Evolutionary conservation across 140 eudicot species (phyloP), one percentile per base, ranked within the genome.

Genomic region (Flaveria floridana): DNA sequence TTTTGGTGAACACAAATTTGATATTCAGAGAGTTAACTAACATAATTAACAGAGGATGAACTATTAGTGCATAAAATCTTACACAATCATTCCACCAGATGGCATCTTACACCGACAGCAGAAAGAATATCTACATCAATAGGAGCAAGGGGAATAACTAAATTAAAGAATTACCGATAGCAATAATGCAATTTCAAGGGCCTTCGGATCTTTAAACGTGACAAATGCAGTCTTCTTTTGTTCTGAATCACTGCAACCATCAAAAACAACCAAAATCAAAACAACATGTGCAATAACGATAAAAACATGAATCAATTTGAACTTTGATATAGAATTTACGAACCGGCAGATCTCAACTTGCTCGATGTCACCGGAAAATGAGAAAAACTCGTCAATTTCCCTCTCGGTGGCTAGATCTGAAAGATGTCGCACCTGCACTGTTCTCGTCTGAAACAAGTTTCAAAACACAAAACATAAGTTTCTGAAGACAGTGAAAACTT

Each of bases 331-430:
- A 1, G 3, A 65, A 81, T 59, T 65, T 25, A 66, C 92, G 14
- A 46, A 88, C 91, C 86, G 77, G 81, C 92, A 86, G 87, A 92
- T 89, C 91, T 90, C 87, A 78, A 92, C 88, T 67, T 76, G 85
- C 46, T 92, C 96, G 63, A 92, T 92, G 28, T 89, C 98, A 64
- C 96, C 97, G 53, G 97, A 86, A 71, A 89, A 90, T 0, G 98
- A 92, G 83, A 92, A 92, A 80, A 92, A 92, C 88, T 92, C 98
- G 61, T 83, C 87, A 72, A 92, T 83, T 79, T 92, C 98, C 72
- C 98, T 86, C 79, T 84, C 93, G 16, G 89, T 90, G 21, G 98
- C 98, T 85, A 88, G 97, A 92, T 90, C 95, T 86, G 98, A 92
- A n/a, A 92, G 79, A 73, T 85, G 88, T 53, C 87, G 79, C 26